Base-by-base conservation (phyloP, 768 basidiomycete species). In the Boletellus ananiceps region DNA sequence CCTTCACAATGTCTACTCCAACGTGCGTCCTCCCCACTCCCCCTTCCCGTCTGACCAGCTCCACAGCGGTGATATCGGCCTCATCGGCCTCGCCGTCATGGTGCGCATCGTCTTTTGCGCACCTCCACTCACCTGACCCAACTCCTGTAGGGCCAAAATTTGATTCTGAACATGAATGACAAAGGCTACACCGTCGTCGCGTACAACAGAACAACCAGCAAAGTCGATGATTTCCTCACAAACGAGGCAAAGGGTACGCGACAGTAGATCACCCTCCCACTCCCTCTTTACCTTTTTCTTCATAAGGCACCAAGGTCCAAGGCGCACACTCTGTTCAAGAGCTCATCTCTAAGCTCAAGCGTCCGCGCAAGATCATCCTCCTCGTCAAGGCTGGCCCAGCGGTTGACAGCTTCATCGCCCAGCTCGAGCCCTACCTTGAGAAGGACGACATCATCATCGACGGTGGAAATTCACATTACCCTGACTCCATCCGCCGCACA, bases 101-200 rank as follows among this genome's bases (percentile, higher is more conserved):
- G 93, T 94, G 69, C 50, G 77, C 15, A 38, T 50, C 49, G 54
- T 40, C 49, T 47, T 14, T 49, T 47, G 57, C 53, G 46, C 36
- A 40, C 45, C 44, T 32, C 57, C 62, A 42, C 42, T 36, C 48
- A 37, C 7, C 27, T 9, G 55, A 29, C 47, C 19, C 34, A 51
- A 35, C 41, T 48, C 18, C 43, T 25, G 23, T 62, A 93, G 92
- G 93, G 92, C 64, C 93, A 95, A 83, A 96, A 95, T 70, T 71
- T 96, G 67, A 94, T 96, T 69, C 77, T 97, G 61, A 96, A 97
- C 78, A 97, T 96, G 91, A 96, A 96, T 71, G 96, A 99, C 79
- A 99, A 99, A 74, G 96, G 96, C 45, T 99, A 93, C 77, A 93
- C 75, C 57, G 96, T 99, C 62, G 86, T 93, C 58, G 93, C 91